Conservation (phyloP, 495 filamentous ascomycete species). For the Xylaria palmicola region DNA sequence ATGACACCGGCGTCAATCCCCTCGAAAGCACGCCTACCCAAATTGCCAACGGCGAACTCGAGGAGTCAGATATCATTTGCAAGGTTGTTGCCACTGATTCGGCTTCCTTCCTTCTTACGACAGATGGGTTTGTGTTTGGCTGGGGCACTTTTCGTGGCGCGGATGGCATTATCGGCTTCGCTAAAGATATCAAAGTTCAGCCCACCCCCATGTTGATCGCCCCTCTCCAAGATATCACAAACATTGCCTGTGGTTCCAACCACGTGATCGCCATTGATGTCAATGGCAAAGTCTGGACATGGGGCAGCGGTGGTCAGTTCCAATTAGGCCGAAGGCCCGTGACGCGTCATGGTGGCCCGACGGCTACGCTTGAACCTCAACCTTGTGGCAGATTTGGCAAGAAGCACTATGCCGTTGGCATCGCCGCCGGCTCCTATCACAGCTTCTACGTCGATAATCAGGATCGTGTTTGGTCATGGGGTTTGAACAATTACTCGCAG, state of each 20-base stretch:
- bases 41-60: constrained; percentile 49
- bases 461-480: constrained; percentile 77
- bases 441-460: constrained; percentile 70
- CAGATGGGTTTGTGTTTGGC: constrained; percentile 63
- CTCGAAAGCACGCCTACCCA: constrained; percentile 55
- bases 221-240: constrained; percentile 56
- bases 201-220: constrained; percentile 35
- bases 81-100: constrained; percentile 63
- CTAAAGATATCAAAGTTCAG: constrained; percentile 33
- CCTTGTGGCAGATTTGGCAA: constrained; percentile 68
- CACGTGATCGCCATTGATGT: constrained; percentile 64
- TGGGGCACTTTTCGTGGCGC: constrained; percentile 70
- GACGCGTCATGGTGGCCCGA: constrained; percentile 55
- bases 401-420: constrained; percentile 49
- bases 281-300: constrained; percentile 60
- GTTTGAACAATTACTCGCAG: constrained; percentile 78
- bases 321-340: constrained; percentile 60
- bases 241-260: constrained; percentile 61
- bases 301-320: constrained; percentile 68
- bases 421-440: constrained; percentile 62
- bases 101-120: constrained; percentile 62
- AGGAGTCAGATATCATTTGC: constrained; percentile 52
- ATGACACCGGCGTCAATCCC: constrained; percentile 55
- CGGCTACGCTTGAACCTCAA: constrained; percentile 53
- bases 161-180: constrained; percentile 74